These are phyloP conservation scores for Gamarada debralockiae DNA, from an alignment of 495 filamentous ascomycete genomes.

Conservation along the genomic window DNA sequence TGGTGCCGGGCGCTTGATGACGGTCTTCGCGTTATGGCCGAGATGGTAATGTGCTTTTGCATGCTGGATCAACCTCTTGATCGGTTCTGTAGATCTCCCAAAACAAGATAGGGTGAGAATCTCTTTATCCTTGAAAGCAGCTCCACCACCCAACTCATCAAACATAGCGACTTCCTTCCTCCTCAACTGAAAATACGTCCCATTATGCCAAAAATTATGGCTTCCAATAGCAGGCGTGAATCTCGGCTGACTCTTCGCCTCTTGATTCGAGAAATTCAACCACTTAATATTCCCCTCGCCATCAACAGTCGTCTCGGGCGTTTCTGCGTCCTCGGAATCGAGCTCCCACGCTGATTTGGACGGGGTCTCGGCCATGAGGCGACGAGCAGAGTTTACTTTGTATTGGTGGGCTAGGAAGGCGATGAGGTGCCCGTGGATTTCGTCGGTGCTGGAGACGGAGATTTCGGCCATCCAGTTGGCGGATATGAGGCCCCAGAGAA, in stretches of 20 bases:
- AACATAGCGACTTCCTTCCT: slow-evolving; percentile 29
- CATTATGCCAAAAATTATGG: slow-evolving; percentile 37
- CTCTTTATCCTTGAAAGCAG: slow-evolving; percentile 35
- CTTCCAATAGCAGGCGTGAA: slow-evolving; percentile 46
- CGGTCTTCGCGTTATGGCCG: slow-evolving; percentile 43
- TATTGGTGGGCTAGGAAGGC: slow-evolving; percentile 55
- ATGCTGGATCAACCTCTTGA: slow-evolving; percentile 56
- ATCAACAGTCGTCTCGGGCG: slow-evolving; percentile 13
- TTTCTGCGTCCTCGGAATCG: slow-evolving; percentile 36
- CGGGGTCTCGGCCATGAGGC: slow-evolving; percentile 53
- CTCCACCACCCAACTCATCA: slow-evolving; percentile 17
- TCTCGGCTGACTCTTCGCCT: slow-evolving; percentile 37
- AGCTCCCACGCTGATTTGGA: slow-evolving; percentile 49
- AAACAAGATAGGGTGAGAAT: slow-evolving; percentile 41
- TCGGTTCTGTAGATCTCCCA: slow-evolving; percentile 51
- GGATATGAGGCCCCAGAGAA: slow-evolving; percentile 24
- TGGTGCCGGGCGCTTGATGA: slow-evolving; percentile 42
- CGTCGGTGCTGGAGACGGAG: slow-evolving; percentile 51
- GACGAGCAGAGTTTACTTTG: slow-evolving; percentile 46
- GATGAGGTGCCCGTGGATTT: slow-evolving; percentile 58
- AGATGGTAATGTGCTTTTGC: slow-evolving; percentile 48
- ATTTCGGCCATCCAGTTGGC: slow-evolving; percentile 51
- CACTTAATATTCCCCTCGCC: slow-evolving; percentile 21
- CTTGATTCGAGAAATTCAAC: slow-evolving; percentile 26
- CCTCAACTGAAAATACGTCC: slow-evolving; percentile 34